Evolutionary conservation across 208 protist species (phyloP).

Genomic region (Trypanosoma boissoni): DNA sequence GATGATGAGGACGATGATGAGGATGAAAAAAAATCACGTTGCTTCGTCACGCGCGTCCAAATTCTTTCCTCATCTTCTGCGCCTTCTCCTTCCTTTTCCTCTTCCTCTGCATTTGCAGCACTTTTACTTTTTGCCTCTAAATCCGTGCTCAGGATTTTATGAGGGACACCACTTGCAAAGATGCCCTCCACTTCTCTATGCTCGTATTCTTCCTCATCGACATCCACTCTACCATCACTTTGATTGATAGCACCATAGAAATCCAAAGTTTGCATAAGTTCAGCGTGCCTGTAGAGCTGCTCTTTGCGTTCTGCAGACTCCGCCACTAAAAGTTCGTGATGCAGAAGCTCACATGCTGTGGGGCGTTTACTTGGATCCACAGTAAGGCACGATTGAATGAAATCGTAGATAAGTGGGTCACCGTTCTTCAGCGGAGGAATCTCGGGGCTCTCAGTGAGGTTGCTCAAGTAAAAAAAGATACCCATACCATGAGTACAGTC

Average conservation of each 20-base stretch:
- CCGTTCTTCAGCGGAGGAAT: conserved; percentile 61
- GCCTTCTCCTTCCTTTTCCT: conserved; percentile 11
- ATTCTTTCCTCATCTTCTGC: background rate
- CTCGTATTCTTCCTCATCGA: conserved; percentile 24
- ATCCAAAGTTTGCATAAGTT: conserved; percentile 74
- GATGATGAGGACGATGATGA: background rate
- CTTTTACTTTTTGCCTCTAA: no score
- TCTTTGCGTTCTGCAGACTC: conserved; percentile 51
- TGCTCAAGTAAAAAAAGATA: conserved; percentile 79
- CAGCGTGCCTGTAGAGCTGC: conserved; percentile 52
- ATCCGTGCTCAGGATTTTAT: no score
- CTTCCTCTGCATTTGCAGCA: conserved; percentile 22
- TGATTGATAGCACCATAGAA: conserved; percentile 67
- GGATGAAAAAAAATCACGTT: no score
- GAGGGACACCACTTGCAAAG: background rate
- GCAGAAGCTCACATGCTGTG: conserved; percentile 69
- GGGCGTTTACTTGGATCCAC: conserved; percentile 65
- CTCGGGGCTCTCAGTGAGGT: conserved; percentile 74
- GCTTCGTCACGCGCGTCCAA: no score
- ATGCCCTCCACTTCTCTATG: conserved; percentile 15
- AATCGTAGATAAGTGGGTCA: conserved; percentile 72
- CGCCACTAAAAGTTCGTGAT: conserved; percentile 64
- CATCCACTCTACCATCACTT: conserved; percentile 14
- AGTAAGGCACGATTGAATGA: conserved; percentile 72
- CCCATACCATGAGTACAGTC: conserved; percentile 72